A percentile compares a stretch with the other conserved stretches of the same genome.
phyloP scores from a whole-genome alignment of 1,284 basidiomycete species.

The Cutaneotrichosporon sp. region DNA sequence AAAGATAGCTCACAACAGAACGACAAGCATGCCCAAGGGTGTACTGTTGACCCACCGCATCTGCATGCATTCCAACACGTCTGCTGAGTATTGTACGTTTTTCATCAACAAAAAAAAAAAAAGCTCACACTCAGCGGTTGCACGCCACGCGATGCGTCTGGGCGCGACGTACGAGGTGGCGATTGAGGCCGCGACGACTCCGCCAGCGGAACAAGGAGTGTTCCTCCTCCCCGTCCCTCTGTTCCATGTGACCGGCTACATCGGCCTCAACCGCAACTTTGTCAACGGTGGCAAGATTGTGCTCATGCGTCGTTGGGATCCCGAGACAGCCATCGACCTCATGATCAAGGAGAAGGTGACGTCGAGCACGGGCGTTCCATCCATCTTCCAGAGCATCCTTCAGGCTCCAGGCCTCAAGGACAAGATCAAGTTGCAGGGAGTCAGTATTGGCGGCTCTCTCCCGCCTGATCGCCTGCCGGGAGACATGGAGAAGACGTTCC shows the following conservation, averaged over 20 bases:
- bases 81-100: conserved; percentile 18
- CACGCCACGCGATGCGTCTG: conserved; percentile 12
- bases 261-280: conserved; percentile 43
- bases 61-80: conserved; percentile 11
- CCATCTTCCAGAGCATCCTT: conserved; percentile 40
- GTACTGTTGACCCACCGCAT: conserved; percentile 41
- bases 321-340: conserved; percentile 34
- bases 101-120: not conserved
- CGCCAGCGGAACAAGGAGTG: not conserved
- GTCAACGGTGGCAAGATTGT: conserved; percentile 42
- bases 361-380: conserved; percentile 46
- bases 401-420: conserved; percentile 35
- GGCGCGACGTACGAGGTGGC: conserved; percentile 8
- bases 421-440: conserved; percentile 31
- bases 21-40: conserved; percentile 36
- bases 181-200: not conserved
- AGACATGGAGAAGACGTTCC: conserved; percentile 35
- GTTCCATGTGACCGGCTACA: conserved; percentile 49
- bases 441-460: conserved; percentile 46
- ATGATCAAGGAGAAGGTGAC: conserved; percentile 39
- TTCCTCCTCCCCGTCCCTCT: conserved; percentile 44
- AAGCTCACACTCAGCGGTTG: not conserved
- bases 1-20: conserved; percentile 18
- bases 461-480: conserved; percentile 39
- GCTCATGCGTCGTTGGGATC: conserved; percentile 39